Evolutionary conservation across 2,329 filamentous ascomycete species (phyloP).

Genomic region (Thielaviopsis ethacetica): DNA sequence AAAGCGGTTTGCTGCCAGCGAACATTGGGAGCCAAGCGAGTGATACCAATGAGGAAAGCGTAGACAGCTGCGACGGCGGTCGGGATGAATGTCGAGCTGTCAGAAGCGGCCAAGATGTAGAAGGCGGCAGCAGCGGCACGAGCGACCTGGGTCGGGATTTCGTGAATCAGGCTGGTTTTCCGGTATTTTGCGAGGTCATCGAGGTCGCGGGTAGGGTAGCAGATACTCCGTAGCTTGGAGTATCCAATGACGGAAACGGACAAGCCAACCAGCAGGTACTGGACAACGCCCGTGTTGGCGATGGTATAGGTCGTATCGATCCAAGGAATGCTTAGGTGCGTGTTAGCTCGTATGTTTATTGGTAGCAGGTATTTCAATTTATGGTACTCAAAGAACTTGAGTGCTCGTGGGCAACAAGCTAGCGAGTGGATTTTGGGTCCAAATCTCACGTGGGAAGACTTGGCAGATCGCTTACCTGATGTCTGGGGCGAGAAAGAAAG

Average conservation of each 20-base stretch:
- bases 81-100: slow-evolving; percentile 21
- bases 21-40: slow-evolving; percentile 28
- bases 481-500: not conserved
- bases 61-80: slow-evolving; percentile 24
- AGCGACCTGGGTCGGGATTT: slow-evolving; percentile 25
- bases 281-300: slow-evolving; percentile 2
- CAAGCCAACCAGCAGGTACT: slow-evolving; percentile 2
- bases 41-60: slow-evolving; percentile 26
- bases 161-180: slow-evolving; percentile 17
- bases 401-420: too few species aligned
- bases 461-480: not conserved
- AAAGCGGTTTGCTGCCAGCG: slow-evolving; percentile 17
- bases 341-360: too few species aligned
- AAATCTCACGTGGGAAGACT: not conserved
- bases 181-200: slow-evolving; percentile 8
- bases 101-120: slow-evolving; percentile 21
- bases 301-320: not conserved
- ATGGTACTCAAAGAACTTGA: too few species aligned
- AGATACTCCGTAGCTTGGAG: not conserved
- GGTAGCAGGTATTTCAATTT: too few species aligned
- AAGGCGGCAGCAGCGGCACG: slow-evolving; percentile 25
- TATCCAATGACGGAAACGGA: slow-evolving; percentile 1
- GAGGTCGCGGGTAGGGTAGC: not conserved
- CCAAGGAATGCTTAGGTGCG: slow-evolving; percentile 4
- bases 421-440: too few species aligned